phyloP scores from a whole-genome alignment of 2,329 filamentous ascomycete genomes.

The Aureobasidium melanogenum region DNA sequence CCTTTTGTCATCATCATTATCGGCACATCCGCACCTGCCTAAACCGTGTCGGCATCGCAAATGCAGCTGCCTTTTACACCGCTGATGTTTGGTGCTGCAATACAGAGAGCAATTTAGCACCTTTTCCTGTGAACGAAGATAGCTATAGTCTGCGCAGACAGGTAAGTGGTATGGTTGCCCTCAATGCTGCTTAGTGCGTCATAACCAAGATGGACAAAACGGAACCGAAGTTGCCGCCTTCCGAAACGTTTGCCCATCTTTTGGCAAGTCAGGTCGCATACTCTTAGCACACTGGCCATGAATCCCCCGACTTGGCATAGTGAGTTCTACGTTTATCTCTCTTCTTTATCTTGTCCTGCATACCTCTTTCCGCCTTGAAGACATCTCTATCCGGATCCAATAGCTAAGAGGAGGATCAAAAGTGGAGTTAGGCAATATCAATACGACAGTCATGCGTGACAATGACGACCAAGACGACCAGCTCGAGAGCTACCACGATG shows the following conservation, averaged over 20 bases:
- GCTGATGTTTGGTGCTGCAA: neutral
- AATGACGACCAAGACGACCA: conserved; percentile 12
- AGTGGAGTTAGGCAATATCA: conserved; percentile 10
- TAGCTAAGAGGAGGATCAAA: conserved; percentile 12
- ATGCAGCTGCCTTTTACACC: neutral
- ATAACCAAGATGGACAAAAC: conserved; percentile 1
- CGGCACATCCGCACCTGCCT: conserved; percentile 1
- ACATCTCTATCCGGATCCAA: neutral
- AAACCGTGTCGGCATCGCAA: neutral
- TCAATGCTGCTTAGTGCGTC: neutral
- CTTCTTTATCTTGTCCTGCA: neutral
- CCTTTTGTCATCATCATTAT: conserved; percentile 5
- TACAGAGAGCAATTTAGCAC: neutral
- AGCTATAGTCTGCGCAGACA: neutral
- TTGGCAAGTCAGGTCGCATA: neutral
- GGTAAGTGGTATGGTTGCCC: neutral
- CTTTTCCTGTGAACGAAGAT: neutral
- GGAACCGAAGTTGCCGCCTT: neutral
- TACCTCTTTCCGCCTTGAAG: neutral
- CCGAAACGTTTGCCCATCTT: conserved; percentile 8
- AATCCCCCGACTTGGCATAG: neutral
- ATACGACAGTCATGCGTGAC: conserved; percentile 15
- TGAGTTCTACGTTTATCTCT: neutral
- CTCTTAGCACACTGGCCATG: neutral
- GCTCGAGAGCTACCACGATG: conserved; percentile 23